Evolutionary conservation across 2,329 filamentous ascomycete genomes (phyloP), one percentile per base, ranked within the genome.

Genomic region (Aspergillus spinulosporus): DNA sequence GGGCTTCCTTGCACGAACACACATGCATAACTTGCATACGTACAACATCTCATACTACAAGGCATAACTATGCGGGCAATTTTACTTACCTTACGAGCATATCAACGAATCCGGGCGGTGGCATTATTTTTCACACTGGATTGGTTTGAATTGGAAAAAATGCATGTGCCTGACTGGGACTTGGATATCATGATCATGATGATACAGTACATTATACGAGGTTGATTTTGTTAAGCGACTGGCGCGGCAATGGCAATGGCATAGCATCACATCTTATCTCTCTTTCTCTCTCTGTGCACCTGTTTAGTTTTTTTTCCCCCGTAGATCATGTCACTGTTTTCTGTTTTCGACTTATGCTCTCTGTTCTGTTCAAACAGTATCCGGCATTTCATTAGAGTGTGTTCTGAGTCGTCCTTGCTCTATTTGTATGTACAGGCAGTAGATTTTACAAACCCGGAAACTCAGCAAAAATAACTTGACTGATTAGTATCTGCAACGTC

Each of bases 201-300:
- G 47, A 50, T 55, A 55, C 37, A 47, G 49, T 44, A 48, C 53
- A 37, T 51, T 56, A 45, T 51, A 52, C 37, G 48, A 56, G 37
- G 49, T 56, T 45, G 39, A 40, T 52, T 51, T 29, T 32, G 26
- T 51, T 51, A 31, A 51, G 49, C 49, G 49, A 51, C 49, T 51
- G 29, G 49, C 49, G 36, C 44, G 28, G 49, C 12, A 15, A 32
- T 21, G 21, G 21, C 37, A 29, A 51, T 51, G 28, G 29, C 49
- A 51, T 51, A 29, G 36, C 42, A 52, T 52, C 39, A 51, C 43
- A 11, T 29, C 21, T 21, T 21, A 21, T 21, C 21, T 37, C n/a
- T 12, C 11, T 37, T 12, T 37, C 9, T 37, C 34, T 11, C 9
- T 37, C 34, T 12, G 9, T 37, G 21, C 21, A 21, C 21, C 21